Conservation (phyloP, 306 rosid genomes). For the Rubus parviflorus region DNA sequence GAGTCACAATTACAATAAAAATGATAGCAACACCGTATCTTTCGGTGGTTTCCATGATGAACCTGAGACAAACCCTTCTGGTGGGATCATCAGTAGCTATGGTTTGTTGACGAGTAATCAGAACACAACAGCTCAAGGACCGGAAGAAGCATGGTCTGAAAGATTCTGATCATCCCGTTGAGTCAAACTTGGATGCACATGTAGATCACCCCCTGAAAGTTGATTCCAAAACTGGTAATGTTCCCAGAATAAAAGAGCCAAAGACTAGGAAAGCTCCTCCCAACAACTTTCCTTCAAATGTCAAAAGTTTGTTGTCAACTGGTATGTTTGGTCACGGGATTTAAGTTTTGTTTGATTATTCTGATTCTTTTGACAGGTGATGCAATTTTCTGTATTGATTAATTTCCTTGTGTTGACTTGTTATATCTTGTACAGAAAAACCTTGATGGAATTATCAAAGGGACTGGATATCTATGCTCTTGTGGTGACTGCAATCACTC, state of each 20-base stretch:
- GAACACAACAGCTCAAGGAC: constrained; percentile 50
- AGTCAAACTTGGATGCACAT: constrained; percentile 42
- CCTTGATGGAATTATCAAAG: constrained; percentile 74
- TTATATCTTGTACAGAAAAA: constrained; percentile 55
- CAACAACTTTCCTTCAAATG: constrained; percentile 93
- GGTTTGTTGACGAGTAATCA: constrained; percentile 61
- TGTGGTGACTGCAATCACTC: constrained; percentile 71
- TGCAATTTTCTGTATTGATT: not conserved
- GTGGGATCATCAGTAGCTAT: constrained; percentile 63
- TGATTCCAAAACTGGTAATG: constrained; percentile 40
- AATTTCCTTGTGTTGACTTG: constrained; percentile 5
- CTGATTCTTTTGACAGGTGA: constrained; percentile 23
- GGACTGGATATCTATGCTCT: constrained; percentile 87
- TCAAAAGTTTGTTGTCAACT: constrained; percentile 90
- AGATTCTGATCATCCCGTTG: constrained; percentile 43
- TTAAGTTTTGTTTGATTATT: constrained; percentile 37
- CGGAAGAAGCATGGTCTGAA: constrained; percentile 52
- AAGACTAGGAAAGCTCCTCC: constrained; percentile 74
- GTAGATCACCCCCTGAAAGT: constrained; percentile 47
- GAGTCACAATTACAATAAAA: constrained; percentile 55
- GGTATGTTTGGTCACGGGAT: constrained; percentile 95
- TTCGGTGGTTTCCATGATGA: constrained; percentile 71
- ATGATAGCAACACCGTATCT: constrained; percentile 58
- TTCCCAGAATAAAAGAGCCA: constrained; percentile 61
- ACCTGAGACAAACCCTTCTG: constrained; percentile 53